Percentiles rank a stretch among this genome's conserved stretches.
phyloP scores from a whole-genome alignment of 2,329 filamentous ascomycete genomes.

The Metarhizium robertsii region DNA sequence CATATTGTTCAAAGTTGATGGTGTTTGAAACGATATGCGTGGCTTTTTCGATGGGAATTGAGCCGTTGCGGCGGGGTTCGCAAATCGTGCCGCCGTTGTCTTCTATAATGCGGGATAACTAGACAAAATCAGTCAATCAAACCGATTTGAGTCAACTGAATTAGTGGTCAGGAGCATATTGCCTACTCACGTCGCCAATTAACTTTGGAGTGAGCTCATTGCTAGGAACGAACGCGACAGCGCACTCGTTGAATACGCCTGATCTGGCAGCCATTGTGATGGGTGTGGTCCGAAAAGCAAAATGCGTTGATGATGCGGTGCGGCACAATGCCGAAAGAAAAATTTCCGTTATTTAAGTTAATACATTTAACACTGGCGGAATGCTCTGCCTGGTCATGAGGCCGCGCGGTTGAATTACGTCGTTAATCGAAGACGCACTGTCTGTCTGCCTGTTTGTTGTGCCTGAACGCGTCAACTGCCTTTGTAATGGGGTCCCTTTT shows the following conservation, averaged over 20 bases:
- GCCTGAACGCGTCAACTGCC: slow-evolving; percentile 7
- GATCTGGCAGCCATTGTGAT: slow-evolving; percentile 19
- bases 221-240: slow-evolving; percentile 37
- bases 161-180: not conserved
- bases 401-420: not conserved
- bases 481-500: not conserved
- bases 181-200: slow-evolving; percentile 29
- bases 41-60: slow-evolving; percentile 35
- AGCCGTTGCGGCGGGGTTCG: slow-evolving; percentile 37
- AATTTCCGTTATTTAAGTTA: not conserved
- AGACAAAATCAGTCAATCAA: slow-evolving; percentile 6
- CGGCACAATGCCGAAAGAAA: not conserved
- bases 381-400: not conserved
- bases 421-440: not conserved
- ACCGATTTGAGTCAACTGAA: not conserved
- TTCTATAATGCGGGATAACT: slow-evolving; percentile 34
- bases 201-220: slow-evolving; percentile 27
- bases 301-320: not conserved
- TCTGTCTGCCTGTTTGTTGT: not conserved
- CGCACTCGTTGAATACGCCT: slow-evolving; percentile 31
- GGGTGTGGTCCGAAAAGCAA: not conserved
- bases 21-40: slow-evolving; percentile 59
- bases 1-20: slow-evolving; percentile 86
- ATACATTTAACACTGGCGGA: not conserved
- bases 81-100: slow-evolving; percentile 43